Evolutionary conservation across 768 basidiomycete species (phyloP).

Genomic region (Mycena floridula): DNA sequence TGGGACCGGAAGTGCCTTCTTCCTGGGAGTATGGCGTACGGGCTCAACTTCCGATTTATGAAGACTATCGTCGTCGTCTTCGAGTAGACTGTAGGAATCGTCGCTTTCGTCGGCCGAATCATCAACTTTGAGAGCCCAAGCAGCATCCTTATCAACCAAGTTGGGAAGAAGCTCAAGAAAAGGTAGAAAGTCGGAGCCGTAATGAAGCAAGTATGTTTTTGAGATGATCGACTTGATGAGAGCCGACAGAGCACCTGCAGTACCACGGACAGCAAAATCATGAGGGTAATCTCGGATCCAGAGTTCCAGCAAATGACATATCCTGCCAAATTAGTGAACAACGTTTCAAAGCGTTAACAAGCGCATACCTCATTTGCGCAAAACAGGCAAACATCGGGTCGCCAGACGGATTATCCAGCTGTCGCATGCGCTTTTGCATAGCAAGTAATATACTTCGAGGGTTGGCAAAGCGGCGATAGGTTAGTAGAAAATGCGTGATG

Average conservation of each 20-base stretch:
- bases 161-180: constrained; percentile 65
- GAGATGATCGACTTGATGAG: constrained; percentile 74
- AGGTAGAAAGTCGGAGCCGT: constrained; percentile 77
- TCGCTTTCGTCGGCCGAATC: constrained; percentile 55
- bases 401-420: constrained; percentile 61
- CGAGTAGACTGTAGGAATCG: constrained; percentile 47
- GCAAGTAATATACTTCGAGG: constrained; percentile 77
- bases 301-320: constrained; percentile 70
- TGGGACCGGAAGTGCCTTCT: constrained; percentile 14
- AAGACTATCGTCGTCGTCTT: constrained; percentile 43
- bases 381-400: constrained; percentile 86
- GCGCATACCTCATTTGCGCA: constrained; percentile 76
- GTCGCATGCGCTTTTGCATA: constrained; percentile 83
- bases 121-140: constrained; percentile 71
- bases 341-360: constrained; percentile 2
- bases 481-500: constrained; percentile 75
- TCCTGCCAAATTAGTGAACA: constrained; percentile 39
- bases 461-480: constrained; percentile 76
- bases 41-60: constrained; percentile 7
- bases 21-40: constrained; percentile 14
- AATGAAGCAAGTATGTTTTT: constrained; percentile 79
- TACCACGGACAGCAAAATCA: constrained; percentile 76
- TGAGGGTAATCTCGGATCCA: constrained; percentile 75
- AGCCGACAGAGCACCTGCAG: constrained; percentile 65
- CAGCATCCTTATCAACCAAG: constrained; percentile 59